A percentile compares a stretch with the other conserved stretches of the same genome.
These are phyloP conservation scores for Chaetomiaceae sp. DNA, from an alignment of 2,329 filamentous ascomycete species.

Conservation along the genomic window DNA sequence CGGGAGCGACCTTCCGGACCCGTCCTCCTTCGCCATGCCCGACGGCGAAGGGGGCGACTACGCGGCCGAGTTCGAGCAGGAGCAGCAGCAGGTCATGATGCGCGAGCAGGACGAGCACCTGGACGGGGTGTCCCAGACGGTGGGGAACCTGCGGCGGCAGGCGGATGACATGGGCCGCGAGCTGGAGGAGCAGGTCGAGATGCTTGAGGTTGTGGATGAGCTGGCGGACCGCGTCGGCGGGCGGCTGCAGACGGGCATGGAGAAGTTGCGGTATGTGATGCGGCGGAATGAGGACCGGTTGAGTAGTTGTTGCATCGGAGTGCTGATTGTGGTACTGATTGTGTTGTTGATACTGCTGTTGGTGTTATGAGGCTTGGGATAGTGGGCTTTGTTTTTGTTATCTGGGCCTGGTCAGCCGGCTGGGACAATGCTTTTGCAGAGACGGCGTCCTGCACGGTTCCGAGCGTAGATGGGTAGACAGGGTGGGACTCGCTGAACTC, in stretches of 20 bases:
- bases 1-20: conserved; percentile 44
- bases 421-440: background rate
- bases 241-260: conserved; percentile 77
- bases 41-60: conserved; percentile 43
- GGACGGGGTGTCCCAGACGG: conserved; percentile 87
- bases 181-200: conserved; percentile 86
- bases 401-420: no score
- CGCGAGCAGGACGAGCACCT: conserved; percentile 89
- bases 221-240: conserved; percentile 83
- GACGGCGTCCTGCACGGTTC: background rate
- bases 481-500: background rate
- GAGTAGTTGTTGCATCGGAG: conserved; percentile 85
- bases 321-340: conserved; percentile 84
- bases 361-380: conserved; percentile 41
- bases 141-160: conserved; percentile 83
- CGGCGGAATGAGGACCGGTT: conserved; percentile 79
- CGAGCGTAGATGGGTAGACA: conserved; percentile 8
- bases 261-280: conserved; percentile 79
- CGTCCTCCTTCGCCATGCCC: conserved; percentile 54
- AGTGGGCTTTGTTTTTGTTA: no score
- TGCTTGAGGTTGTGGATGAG: conserved; percentile 79
- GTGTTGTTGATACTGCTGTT: conserved; percentile 75
- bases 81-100: conserved; percentile 88
- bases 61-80: conserved; percentile 81
- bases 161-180: conserved; percentile 95